Conservation (phyloP, 2,329 filamentous ascomycete genomes). For the Apiospora hydei region DNA sequence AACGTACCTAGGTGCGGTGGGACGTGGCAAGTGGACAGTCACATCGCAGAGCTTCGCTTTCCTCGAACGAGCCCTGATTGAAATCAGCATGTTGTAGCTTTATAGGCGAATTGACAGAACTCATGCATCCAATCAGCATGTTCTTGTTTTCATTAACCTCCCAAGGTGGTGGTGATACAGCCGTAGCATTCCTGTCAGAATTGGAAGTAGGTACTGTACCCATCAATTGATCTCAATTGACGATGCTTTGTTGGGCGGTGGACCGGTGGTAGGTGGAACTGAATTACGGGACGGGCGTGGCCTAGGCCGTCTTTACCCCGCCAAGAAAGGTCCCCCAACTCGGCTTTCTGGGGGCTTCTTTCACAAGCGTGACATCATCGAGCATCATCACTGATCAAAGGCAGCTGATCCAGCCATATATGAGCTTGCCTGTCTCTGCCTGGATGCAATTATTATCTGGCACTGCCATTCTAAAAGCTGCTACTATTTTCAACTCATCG, state of each 20-base stretch:
- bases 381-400: constrained; percentile 13
- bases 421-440: neutral
- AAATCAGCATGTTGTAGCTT: neutral
- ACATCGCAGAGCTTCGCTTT: neutral
- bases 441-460: neutral
- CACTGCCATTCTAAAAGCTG: neutral
- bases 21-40: neutral
- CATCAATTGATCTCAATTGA: neutral
- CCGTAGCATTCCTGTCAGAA: neutral
- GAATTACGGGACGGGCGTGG: neutral
- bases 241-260: neutral
- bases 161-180: neutral
- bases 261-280: neutral
- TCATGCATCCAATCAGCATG: neutral
- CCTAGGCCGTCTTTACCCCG: neutral
- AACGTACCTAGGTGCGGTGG: neutral
- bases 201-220: neutral
- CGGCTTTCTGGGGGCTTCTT: constrained; percentile 6
- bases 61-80: neutral
- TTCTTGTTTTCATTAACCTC: neutral
- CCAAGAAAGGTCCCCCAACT: neutral
- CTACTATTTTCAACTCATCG: neutral
- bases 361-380: constrained; percentile 13
- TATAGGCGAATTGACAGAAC: neutral
- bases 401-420: constrained; percentile 6